A percentile compares a stretch with the other conserved stretches of the same genome.
Evolutionary conservation across 192 early-diverging fungal genomes (phyloP).

Genomic region (Chytriomyces sp.): DNA sequence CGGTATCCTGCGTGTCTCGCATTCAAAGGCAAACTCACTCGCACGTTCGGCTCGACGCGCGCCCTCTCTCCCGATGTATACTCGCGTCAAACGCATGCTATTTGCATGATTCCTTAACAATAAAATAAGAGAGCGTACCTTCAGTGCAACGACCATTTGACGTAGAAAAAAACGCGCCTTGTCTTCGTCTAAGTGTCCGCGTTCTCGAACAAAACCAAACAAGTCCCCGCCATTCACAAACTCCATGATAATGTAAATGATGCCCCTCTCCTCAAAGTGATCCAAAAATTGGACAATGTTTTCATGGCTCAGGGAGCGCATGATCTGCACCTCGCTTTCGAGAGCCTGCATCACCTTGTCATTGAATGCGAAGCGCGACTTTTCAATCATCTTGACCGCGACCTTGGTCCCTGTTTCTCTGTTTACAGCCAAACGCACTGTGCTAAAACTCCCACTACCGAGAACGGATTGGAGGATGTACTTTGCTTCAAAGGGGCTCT

Average conservation of each 20-base stretch:
- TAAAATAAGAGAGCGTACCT: constrained; percentile 13
- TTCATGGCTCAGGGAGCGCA: constrained; percentile 16
- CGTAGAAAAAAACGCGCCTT: constrained; percentile 22
- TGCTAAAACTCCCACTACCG: constrained; percentile 37
- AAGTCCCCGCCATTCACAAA: constrained; percentile 36
- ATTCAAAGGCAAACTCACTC: no score
- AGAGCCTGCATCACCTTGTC: constrained; percentile 30
- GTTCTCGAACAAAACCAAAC: constrained; percentile 17
- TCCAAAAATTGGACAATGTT: constrained; percentile 41
- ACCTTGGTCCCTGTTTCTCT: constrained; percentile 30
- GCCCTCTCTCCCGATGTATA: no score
- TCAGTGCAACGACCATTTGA: constrained; percentile 37
- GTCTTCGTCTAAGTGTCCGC: constrained; percentile 16
- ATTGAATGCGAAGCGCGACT: constrained; percentile 25
- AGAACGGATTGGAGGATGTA: constrained; percentile 19
- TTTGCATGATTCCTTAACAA: no score
- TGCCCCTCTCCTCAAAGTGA: constrained; percentile 22
- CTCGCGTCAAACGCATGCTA: no score
- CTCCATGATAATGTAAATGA: constrained; percentile 37
- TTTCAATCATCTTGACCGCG: constrained; percentile 46
- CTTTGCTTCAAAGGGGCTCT: neutral
- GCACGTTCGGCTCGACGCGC: no score
- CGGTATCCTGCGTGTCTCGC: no score
- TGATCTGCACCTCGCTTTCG: constrained; percentile 34
- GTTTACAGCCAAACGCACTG: constrained; percentile 32